Conservation (phyloP, 2,329 filamentous ascomycete genomes). For the Lecanicillium sp. region DNA sequence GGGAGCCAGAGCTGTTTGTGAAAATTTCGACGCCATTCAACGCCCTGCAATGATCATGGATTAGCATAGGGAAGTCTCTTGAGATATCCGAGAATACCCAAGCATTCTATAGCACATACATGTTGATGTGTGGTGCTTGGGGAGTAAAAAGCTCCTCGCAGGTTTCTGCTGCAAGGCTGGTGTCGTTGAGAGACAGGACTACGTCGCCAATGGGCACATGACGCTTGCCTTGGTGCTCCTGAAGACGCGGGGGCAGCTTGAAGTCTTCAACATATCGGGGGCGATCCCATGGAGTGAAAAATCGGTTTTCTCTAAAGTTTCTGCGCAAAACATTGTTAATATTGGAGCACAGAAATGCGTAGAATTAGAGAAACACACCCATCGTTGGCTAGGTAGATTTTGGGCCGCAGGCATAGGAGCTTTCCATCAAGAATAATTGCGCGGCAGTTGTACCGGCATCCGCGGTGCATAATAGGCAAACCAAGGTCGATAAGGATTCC, state of each 20-base stretch:
- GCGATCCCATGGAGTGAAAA: slow-evolving; percentile 32
- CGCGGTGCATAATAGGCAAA: slow-evolving; percentile 19
- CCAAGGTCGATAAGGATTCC: slow-evolving; percentile 25
- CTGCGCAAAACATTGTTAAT: no score
- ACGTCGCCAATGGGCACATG: slow-evolving; percentile 32
- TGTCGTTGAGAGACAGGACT: slow-evolving; percentile 29
- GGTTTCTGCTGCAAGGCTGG: slow-evolving; percentile 30
- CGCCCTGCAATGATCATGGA: no score
- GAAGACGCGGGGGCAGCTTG: slow-evolving; percentile 24
- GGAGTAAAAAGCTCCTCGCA: slow-evolving; percentile 29
- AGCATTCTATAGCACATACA: slow-evolving; percentile 19
- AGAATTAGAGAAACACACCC: no score
- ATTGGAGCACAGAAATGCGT: slow-evolving; percentile 17
- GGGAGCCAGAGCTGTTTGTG: slow-evolving; percentile 60
- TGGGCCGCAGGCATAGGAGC: slow-evolving; percentile 16
- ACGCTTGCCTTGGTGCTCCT: slow-evolving; percentile 21
- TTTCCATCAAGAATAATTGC: slow-evolving; percentile 23
- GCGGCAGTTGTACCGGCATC: slow-evolving; percentile 28
- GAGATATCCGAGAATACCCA: slow-evolving; percentile 10
- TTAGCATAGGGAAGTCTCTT: no score
- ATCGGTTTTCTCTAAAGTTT: slow-evolving; percentile 29
- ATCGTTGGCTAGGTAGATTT: slow-evolving; percentile 4
- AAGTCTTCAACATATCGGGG: slow-evolving; percentile 26
- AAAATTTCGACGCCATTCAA: slow-evolving; percentile 65
- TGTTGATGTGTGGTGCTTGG: slow-evolving; percentile 39